Evolutionary conservation across 1,284 basidiomycete genomes (phyloP), one percentile per base, ranked within the genome.

Genomic region (Thelephora terrestris): DNA sequence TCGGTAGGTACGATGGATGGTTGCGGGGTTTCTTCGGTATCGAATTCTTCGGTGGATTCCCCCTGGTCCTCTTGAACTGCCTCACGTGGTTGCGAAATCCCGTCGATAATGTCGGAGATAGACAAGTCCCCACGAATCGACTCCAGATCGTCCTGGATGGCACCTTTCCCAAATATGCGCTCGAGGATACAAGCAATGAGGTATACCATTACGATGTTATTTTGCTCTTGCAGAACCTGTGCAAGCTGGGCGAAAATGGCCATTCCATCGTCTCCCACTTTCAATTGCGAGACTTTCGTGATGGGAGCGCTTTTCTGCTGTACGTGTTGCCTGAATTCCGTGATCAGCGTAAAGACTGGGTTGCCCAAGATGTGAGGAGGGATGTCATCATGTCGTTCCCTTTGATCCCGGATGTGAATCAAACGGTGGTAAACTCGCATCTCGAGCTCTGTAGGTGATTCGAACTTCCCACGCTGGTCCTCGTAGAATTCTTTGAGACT

Each of bases 381-480:
- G n/a, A 96, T 79, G 47, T 84, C 76, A 54, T 94, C 92, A 66
- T 70, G 85, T 48, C 74, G 88, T 69, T 79, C 91, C 68, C 59
- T 81, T 67, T 79, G 81, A 58, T 94, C 88, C 35, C 91, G 81
- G 37, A 96, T 85, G 59, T 96, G 91, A 36, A 91, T 85, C 34
- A 98, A 78, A 34, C 94, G 80, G 61, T 95, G 90, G 68, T 98
- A 98, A 0, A 96, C 85, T 18, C 91, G 82, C 78, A 99, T 96
- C 66, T 99, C 95, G 43, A 96, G 78, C 61, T 98, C 93, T 48
- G 87, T 86, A 0, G 86, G 80, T 6, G 84, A 85, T 45, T 82
- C 61, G 36, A 81, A 81, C 17, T 68, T 66, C 10, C 73, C 76
- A 14, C 84, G 73, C 49, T 90, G 79, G 52, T 97, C 94, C 57